phyloP scores from a whole-genome alignment of 176 grass and related monocot genomes.

The Rhynchospora breviuscula region DNA sequence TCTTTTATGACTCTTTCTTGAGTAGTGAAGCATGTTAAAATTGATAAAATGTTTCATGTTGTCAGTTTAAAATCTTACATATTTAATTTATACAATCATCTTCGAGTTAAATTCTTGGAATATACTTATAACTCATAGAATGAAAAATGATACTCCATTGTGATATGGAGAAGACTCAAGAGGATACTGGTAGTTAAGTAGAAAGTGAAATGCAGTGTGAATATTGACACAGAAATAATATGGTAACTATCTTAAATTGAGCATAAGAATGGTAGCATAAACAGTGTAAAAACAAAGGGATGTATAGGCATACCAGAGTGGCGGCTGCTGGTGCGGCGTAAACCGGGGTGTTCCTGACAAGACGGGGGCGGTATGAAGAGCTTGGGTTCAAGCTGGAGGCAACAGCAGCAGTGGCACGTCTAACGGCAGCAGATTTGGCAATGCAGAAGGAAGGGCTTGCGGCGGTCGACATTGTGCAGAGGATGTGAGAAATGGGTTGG shows the following conservation, averaged over 20 bases:
- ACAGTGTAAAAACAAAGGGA: neutral
- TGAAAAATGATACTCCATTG: neutral
- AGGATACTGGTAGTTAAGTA: neutral
- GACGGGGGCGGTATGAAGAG: slow-evolving; percentile 35
- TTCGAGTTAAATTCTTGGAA: neutral
- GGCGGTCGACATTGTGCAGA: slow-evolving; percentile 62
- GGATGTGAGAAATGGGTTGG: neutral
- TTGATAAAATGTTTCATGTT: neutral
- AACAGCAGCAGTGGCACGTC: slow-evolving; percentile 26
- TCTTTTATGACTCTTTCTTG: neutral
- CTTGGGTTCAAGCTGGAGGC: slow-evolving; percentile 28
- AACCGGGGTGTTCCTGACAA: slow-evolving; percentile 57
- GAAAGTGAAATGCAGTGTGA: neutral
- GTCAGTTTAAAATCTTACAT: neutral
- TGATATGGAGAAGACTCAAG: neutral
- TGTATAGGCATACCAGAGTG: slow-evolving; percentile 34
- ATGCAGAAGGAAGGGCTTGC: slow-evolving; percentile 30
- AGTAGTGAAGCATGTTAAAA: neutral
- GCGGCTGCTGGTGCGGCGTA: slow-evolving; percentile 32
- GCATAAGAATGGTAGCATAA: neutral
- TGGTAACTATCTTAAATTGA: neutral
- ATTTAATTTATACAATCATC: neutral
- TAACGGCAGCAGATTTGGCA: slow-evolving; percentile 20
- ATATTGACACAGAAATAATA: neutral
- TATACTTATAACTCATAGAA: neutral